Conservation (phyloP, 768 basidiomycete genomes). For the Clitopilus passeckerianus region DNA sequence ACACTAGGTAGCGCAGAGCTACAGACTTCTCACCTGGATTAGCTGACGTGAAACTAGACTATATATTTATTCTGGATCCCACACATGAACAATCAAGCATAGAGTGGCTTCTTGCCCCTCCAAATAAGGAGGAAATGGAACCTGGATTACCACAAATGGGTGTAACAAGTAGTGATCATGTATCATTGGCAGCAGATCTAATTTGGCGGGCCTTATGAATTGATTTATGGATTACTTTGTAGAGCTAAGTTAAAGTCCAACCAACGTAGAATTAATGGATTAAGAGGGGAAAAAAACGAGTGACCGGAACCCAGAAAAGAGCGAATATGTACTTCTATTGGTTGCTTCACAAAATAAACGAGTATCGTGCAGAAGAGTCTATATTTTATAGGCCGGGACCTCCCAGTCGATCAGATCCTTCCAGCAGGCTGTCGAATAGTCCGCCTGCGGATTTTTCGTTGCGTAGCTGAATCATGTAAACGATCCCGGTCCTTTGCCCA, state of each 20-base stretch:
- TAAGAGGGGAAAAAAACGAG: not conserved
- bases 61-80: slow-evolving; percentile 75
- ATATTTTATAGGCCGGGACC: slow-evolving; percentile 15
- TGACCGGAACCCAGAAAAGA: not conserved
- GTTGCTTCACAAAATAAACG: not conserved
- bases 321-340: slow-evolving; percentile 7
- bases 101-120: slow-evolving; percentile 57
- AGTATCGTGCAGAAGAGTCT: not conserved
- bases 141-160: slow-evolving; percentile 76
- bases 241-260: not conserved
- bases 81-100: slow-evolving; percentile 29
- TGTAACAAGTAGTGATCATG: slow-evolving; percentile 84
- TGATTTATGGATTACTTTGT: not conserved
- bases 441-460: slow-evolving; percentile 84
- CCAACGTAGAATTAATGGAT: not conserved
- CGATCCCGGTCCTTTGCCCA: slow-evolving; percentile 86
- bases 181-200: slow-evolving; percentile 71
- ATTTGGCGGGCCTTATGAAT: slow-evolving; percentile 17
- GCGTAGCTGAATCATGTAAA: slow-evolving; percentile 96
- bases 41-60: slow-evolving; percentile 51
- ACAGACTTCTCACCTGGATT: not conserved
- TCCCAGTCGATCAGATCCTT: slow-evolving; percentile 68
- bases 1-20: slow-evolving; percentile 56
- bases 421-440: slow-evolving; percentile 81
- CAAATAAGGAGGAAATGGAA: slow-evolving; percentile 49